These are phyloP conservation scores for Pugionium cornutum DNA, from an alignment of 345 rosid genomes.

Conservation along the genomic window DNA sequence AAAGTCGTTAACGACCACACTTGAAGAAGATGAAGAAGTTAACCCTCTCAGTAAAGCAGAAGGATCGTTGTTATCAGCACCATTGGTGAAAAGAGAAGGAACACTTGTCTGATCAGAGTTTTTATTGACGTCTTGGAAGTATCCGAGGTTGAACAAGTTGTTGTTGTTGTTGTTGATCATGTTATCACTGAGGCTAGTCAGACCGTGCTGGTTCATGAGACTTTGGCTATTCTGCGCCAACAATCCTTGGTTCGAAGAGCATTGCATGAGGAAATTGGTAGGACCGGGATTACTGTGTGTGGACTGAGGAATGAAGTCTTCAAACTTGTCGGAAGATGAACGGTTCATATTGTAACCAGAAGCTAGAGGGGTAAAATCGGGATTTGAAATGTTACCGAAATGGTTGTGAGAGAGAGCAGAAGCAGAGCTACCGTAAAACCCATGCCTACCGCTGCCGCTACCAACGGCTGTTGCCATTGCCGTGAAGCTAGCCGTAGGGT, in stretches of 20 bases:
- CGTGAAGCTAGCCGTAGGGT: slow-evolving; percentile 51
- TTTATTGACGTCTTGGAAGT: slow-evolving; percentile 46
- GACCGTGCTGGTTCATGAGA: slow-evolving; percentile 40
- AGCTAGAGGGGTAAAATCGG: slow-evolving; percentile 30
- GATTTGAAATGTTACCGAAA: slow-evolving; percentile 24
- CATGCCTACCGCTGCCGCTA: slow-evolving; percentile 35
- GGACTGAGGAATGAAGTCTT: slow-evolving; percentile 44
- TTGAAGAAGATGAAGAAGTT: slow-evolving; percentile 48
- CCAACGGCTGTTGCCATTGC: slow-evolving; percentile 38
- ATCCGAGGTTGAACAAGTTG: slow-evolving; percentile 53
- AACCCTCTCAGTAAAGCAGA: slow-evolving; percentile 61
- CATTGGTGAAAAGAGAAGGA: slow-evolving; percentile 68
- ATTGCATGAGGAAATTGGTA: slow-evolving; percentile 53
- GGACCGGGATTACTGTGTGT: slow-evolving; percentile 37
- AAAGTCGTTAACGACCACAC: slow-evolving; percentile 34
- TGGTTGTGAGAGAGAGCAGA: slow-evolving; percentile 38
- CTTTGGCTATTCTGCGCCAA: slow-evolving; percentile 29
- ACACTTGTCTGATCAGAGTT: slow-evolving; percentile 44
- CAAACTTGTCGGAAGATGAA: slow-evolving; percentile 37
- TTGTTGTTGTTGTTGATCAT: slow-evolving; percentile 26
- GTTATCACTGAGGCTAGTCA: slow-evolving; percentile 30
- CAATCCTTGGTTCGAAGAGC: slow-evolving; percentile 41
- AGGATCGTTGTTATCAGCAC: slow-evolving; percentile 52
- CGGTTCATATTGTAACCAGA: slow-evolving; percentile 39
- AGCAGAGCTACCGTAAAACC: slow-evolving; percentile 42